These are phyloP conservation scores for Arabidopsis lyrata DNA, from an alignment of 441 rosid genomes.

Conservation along the genomic window DNA sequence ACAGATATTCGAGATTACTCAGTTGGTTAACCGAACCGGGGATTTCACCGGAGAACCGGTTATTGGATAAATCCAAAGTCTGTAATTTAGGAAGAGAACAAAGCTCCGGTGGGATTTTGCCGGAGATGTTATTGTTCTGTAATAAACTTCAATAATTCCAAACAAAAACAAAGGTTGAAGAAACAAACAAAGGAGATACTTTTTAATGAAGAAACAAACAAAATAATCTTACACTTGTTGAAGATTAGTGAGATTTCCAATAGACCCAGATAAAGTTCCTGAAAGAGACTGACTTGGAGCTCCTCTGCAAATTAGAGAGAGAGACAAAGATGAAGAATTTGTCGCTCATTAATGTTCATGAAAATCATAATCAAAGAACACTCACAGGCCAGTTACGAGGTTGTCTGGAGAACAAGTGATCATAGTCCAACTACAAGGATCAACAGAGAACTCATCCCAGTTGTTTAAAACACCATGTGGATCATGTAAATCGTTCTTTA, in stretches of 20 bases:
- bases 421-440: conserved; percentile 98
- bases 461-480: conserved; percentile 82
- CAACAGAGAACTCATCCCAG: conserved; percentile 95
- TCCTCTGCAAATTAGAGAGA: conserved; percentile 54
- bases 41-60: conserved; percentile 67
- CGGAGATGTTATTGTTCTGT: conserved; percentile 91
- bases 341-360: conserved; percentile 26
- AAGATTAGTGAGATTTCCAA: conserved; percentile 85
- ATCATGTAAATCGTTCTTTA: conserved; percentile 63
- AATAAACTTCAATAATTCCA: conserved; percentile 57
- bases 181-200: conserved; percentile 28
- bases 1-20: conserved; percentile 72
- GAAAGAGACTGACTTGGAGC: conserved; percentile 94
- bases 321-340: background rate
- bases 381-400: conserved; percentile 80
- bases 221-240: conserved; percentile 73
- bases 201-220: conserved; percentile 1
- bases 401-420: conserved; percentile 81
- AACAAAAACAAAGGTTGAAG: conserved; percentile 5
- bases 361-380: conserved; percentile 8
- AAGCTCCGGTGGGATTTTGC: conserved; percentile 72
- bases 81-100: conserved; percentile 72
- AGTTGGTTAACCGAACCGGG: conserved; percentile 65
- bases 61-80: conserved; percentile 87
- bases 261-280: conserved; percentile 69